phyloP scores from a whole-genome alignment of 2,329 filamentous ascomycete genomes.

The Trichoderma sp. region DNA sequence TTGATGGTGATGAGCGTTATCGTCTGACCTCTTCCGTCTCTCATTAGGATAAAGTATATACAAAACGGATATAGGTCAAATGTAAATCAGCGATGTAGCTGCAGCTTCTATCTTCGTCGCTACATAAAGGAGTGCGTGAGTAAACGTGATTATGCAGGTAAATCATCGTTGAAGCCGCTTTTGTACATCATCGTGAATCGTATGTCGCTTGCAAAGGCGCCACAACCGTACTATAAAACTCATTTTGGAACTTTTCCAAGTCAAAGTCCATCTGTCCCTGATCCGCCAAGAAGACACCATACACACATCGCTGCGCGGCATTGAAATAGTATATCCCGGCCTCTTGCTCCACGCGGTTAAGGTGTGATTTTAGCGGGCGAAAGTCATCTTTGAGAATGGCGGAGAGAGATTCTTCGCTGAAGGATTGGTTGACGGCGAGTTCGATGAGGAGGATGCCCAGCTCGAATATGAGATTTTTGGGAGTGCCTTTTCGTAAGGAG shows the following conservation, averaged over 20 bases:
- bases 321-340: constrained; percentile 24
- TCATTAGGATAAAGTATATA: neutral
- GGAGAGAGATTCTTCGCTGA: constrained; percentile 5
- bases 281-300: constrained; percentile 19
- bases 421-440: constrained; percentile 20
- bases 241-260: constrained; percentile 19
- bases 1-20: neutral
- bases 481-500: neutral
- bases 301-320: constrained; percentile 19
- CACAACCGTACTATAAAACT: constrained; percentile 22
- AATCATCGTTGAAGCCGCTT: neutral
- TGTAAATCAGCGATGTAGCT: neutral
- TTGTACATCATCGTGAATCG: neutral
- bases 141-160: neutral
- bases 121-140: neutral
- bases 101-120: too few relatives aligned
- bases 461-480: constrained; percentile 21
- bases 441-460: constrained; percentile 26
- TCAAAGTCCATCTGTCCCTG: constrained; percentile 23
- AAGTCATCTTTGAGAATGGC: constrained; percentile 18
- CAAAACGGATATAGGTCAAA: neutral
- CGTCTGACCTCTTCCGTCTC: neutral
- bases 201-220: constrained; percentile 23
- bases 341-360: constrained; percentile 13
- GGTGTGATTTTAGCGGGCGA: constrained; percentile 4